Evolutionary conservation across 1,284 basidiomycete genomes (phyloP).

Genomic region (Naganishia sp.): DNA sequence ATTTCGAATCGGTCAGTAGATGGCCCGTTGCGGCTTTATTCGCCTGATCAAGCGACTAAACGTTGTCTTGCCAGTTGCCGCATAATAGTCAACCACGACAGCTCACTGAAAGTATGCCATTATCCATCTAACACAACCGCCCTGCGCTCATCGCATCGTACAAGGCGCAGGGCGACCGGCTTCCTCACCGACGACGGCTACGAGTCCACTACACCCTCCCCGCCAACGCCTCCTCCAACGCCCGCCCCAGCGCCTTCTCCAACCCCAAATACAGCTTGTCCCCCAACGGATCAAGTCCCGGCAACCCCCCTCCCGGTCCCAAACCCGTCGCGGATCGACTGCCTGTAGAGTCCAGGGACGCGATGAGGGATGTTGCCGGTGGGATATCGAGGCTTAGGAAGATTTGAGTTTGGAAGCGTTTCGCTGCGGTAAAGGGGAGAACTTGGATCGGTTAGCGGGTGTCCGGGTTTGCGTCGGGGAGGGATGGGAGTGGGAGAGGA

Average conservation of each 20-base stretch:
- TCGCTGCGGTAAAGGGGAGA: not conserved
- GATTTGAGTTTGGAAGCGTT: slow-evolving; percentile 9
- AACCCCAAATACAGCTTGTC: slow-evolving; percentile 20
- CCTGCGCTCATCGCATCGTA: too few relatives aligned
- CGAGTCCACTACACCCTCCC: not conserved
- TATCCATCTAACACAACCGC: too few relatives aligned
- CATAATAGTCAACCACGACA: too few relatives aligned
- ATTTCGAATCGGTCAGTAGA: too few relatives aligned
- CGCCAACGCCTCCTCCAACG: slow-evolving; percentile 5
- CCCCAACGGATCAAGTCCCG: slow-evolving; percentile 20
- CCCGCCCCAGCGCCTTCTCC: slow-evolving; percentile 11
- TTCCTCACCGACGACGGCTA: too few relatives aligned
- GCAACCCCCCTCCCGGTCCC: slow-evolving; percentile 1
- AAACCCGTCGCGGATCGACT: not conserved
- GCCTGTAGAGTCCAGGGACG: slow-evolving; percentile 2
- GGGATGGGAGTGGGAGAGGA: not conserved
- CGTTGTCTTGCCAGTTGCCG: too few relatives aligned
- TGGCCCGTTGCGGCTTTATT: too few relatives aligned
- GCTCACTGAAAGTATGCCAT: too few relatives aligned
- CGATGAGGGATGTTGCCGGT: not conserved
- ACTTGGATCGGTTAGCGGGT: too few relatives aligned
- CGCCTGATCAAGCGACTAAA: too few relatives aligned
- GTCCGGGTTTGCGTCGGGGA: not conserved
- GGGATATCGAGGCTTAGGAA: slow-evolving; percentile 21
- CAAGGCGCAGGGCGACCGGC: too few relatives aligned